phyloP scores from a whole-genome alignment of 257 asterid genomes.

The Salvia rosmarinus region DNA sequence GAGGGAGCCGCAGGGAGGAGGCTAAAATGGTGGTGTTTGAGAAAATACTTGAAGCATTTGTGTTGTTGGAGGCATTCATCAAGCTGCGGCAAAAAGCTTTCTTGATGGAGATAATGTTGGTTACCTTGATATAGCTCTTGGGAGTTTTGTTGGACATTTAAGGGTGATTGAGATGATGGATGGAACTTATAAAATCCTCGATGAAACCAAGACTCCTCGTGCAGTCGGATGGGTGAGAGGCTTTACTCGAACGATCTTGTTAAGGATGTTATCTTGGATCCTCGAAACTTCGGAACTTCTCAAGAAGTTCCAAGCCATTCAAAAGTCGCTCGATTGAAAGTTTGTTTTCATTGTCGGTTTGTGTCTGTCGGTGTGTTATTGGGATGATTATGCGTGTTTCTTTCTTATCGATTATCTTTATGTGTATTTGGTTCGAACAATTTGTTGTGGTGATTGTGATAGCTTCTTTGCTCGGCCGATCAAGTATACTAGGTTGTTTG shows the following conservation, averaged over 20 bases:
- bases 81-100: conserved; percentile 36
- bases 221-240: conserved; percentile 41
- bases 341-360: background rate
- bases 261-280: conserved; percentile 35
- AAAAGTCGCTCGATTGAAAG: conserved; percentile 6
- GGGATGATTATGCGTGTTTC: background rate
- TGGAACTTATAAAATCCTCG: conserved; percentile 32
- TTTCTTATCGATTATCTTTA: background rate
- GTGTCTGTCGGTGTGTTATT: background rate
- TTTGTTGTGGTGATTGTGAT: too few relatives aligned
- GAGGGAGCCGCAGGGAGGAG: conserved; percentile 34
- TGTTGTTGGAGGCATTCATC: conserved; percentile 43
- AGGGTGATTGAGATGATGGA: conserved; percentile 16
- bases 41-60: conserved; percentile 33
- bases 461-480: too few relatives aligned
- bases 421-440: background rate
- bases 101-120: conserved; percentile 50
- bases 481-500: too few relatives aligned
- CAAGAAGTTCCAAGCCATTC: conserved; percentile 26
- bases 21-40: conserved; percentile 27
- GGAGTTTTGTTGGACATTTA: conserved; percentile 37
- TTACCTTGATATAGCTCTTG: conserved; percentile 46
- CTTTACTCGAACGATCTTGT: conserved; percentile 32
- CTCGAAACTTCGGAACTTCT: conserved; percentile 28
- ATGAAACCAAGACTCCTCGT: conserved; percentile 39